Evolutionary conservation across 2,329 filamentous ascomycete genomes (phyloP).

Genomic region (Aureobasidium sp.): DNA sequence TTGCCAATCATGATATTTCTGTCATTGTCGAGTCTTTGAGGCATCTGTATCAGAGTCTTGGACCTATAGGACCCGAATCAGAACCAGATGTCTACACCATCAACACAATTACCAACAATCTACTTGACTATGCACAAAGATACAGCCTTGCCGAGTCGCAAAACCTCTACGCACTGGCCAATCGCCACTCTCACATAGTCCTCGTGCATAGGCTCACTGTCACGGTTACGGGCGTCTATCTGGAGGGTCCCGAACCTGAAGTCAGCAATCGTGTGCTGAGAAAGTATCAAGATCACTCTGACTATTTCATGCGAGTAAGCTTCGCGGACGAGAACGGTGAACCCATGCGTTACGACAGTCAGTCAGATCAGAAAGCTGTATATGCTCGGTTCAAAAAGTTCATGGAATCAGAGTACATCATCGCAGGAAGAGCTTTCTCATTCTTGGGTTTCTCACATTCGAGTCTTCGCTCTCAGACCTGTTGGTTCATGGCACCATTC

Average conservation of each 20-base stretch:
- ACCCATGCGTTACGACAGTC: constrained; percentile 52
- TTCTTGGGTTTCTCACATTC: constrained; percentile 79
- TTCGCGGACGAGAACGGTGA: constrained; percentile 70
- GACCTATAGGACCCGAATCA: constrained; percentile 47
- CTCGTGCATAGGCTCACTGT: constrained; percentile 30
- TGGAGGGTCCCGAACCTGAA: constrained; percentile 49
- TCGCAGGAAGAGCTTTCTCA: constrained; percentile 56
- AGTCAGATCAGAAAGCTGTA: constrained; percentile 44
- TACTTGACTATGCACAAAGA: constrained; percentile 38
- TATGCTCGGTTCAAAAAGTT: constrained; percentile 53
- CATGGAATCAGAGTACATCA: constrained; percentile 52
- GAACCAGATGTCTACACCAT: constrained; percentile 40
- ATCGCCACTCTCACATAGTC: constrained; percentile 29
- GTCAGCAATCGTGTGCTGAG: constrained; percentile 64
- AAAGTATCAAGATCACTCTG: constrained; percentile 52
- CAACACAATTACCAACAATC: constrained; percentile 34
- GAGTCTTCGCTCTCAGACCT: constrained; percentile 63
- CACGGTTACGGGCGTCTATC: constrained; percentile 36
- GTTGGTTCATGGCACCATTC: constrained; percentile 58
- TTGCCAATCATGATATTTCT: constrained; percentile 23
- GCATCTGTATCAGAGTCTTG: constrained; percentile 46
- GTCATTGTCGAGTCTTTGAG: constrained; percentile 43
- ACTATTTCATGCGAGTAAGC: constrained; percentile 62
- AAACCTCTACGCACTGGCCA: constrained; percentile 28
- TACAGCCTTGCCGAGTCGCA: constrained; percentile 21